phyloP scores from a whole-genome alignment of 2,329 filamentous ascomycete genomes.

The Beauveria bassiana region DNA sequence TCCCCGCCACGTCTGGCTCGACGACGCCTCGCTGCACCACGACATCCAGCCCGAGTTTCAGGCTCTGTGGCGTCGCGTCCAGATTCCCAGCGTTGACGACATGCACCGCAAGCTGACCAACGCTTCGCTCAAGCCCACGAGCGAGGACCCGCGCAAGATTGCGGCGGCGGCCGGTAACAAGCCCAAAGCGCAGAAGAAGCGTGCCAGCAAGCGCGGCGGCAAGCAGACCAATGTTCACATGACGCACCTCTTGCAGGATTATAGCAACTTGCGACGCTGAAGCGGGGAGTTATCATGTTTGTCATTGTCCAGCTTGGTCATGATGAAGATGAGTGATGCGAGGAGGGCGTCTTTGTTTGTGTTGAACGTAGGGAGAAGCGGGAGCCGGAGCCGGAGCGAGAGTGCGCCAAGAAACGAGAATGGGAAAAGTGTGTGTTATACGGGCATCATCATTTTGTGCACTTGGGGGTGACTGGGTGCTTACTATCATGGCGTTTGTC shows the following conservation, averaged over 20 bases:
- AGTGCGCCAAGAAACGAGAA: neutral
- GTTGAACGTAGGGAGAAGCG: neutral
- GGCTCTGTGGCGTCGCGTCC: conserved; percentile 72
- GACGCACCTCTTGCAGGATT: conserved; percentile 73
- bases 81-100: conserved; percentile 67
- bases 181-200: conserved; percentile 67
- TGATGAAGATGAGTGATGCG: no score
- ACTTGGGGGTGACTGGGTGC: neutral
- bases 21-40: conserved; percentile 72
- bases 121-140: conserved; percentile 77
- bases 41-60: conserved; percentile 76
- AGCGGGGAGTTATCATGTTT: no score
- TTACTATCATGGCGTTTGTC: neutral
- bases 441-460: neutral
- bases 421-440: neutral
- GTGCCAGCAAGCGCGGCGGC: conserved; percentile 56
- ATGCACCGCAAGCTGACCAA: conserved; percentile 69
- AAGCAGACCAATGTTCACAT: conserved; percentile 88
- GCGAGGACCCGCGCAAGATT: conserved; percentile 60
- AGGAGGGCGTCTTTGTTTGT: no score
- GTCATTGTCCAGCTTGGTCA: neutral
- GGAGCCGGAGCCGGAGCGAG: no score
- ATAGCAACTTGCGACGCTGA: conserved; percentile 39
- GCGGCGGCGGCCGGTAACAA: conserved; percentile 37
- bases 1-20: conserved; percentile 79